Conservation (phyloP, 2,329 filamentous ascomycete species). For the Aspergillus brunneoviolaceus region DNA sequence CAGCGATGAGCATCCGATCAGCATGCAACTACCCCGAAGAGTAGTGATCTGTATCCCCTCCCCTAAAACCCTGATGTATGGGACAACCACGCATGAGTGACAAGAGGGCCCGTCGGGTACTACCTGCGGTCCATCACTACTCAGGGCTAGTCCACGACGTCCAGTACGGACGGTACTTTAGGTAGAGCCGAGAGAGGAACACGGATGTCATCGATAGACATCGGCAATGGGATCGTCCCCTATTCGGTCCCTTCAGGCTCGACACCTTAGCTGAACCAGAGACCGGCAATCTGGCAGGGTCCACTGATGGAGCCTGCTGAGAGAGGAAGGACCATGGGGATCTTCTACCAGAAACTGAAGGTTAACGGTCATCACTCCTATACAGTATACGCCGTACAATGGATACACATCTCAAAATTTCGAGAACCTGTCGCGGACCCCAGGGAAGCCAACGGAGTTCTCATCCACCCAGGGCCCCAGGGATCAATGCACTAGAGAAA, state of each 20-base stretch:
- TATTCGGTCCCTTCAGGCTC: constrained; percentile 13
- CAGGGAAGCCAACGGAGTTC: constrained; percentile 6
- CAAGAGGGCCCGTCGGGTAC: constrained; percentile 2
- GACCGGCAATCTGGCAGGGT: constrained; percentile 14
- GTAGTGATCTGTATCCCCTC: not conserved
- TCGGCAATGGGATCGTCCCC: constrained; percentile 11
- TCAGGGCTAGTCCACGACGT: not conserved
- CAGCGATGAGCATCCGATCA: not conserved
- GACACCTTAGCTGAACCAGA: constrained; percentile 11
- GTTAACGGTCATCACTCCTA: constrained; percentile 11
- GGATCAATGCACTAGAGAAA: constrained; percentile 8
- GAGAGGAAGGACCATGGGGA: constrained; percentile 21
- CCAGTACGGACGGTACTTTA: not conserved
- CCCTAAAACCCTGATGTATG: not conserved
- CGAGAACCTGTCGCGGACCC: constrained; percentile 1
- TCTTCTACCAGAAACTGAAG: constrained; percentile 22
- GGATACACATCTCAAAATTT: not conserved
- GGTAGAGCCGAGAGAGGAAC: not conserved
- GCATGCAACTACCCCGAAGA: not conserved
- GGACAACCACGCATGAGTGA: not conserved
- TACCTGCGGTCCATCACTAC: not conserved
- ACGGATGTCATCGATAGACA: not conserved
- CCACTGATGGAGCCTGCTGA: constrained; percentile 32
- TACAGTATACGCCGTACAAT: not conserved
- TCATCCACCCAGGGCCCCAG: constrained; percentile 8